Base-by-base conservation (phyloP, 345 rosid genomes). In the Euphorbia lathyris region DNA sequence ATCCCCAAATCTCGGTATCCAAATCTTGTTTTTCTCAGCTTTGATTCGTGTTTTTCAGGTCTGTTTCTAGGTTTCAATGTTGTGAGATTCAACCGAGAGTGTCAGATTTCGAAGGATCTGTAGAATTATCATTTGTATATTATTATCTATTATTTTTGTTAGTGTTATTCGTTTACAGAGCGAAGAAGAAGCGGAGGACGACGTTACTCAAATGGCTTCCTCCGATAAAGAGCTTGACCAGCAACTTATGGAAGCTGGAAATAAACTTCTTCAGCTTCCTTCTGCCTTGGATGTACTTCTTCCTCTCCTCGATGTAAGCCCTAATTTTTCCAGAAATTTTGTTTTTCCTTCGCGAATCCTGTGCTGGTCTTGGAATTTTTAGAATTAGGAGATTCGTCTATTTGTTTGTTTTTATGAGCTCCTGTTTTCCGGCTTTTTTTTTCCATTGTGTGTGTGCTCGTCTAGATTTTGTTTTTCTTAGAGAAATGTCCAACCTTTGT, bases 271-370 rank as follows among this genome's bases (percentile, higher is more conserved):
- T 26, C 79, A 83, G 66, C 90, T 93, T n/a, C 88, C 97, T 63
- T 67, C 89, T 40, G 77, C 91, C 3, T 80, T 83, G 27, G 92
- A 89, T 11, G 91, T 85, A 55, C 94, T 95, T 71, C 92, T 95
- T 74, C 68, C 84, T 72, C 88, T 92, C 67, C 96, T 95, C 9
- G 93, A 95, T 45, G 99, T 89, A 72, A 84, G 91, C 58, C 53
- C 62, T 36, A 50, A 45, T 51, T 42, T 30, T 27, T 9, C 48
- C 22, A 12, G 19, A 45, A 40, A 40, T 40, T 40, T 40, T 40
- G 16, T 9, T 8, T 32, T 17, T 36, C 25, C 9, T 5, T 20
- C 3, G 14, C 12, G 2, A 10, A 9, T 2, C 8, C 42, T 40
- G 45, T 40, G 52, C 30, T 38, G 13, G 51, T 12, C 11, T 45